A percentile compares a stretch with the other conserved stretches of the same genome.
These are phyloP conservation scores for Davidsoniella virescens DNA, from an alignment of 2,329 filamentous ascomycete species.

Conservation along the genomic window DNA sequence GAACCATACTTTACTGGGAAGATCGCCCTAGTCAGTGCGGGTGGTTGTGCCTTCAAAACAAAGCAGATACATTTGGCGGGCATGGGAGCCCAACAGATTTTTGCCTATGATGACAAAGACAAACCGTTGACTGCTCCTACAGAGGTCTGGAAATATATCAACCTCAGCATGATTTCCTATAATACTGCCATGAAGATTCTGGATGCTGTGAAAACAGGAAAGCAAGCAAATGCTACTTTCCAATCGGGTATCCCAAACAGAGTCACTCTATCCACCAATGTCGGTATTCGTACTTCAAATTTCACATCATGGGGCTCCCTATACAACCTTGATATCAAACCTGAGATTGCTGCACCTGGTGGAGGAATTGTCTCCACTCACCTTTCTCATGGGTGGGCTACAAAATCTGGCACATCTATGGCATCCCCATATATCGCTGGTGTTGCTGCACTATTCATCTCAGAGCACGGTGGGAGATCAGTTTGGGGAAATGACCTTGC, in stretches of 20 bases:
- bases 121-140: constrained; percentile 10
- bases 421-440: constrained; percentile 37
- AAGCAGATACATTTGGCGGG: constrained; percentile 18
- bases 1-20: constrained; percentile 14
- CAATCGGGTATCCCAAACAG: constrained; percentile 14
- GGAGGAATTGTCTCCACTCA: constrained; percentile 34
- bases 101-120: constrained; percentile 12
- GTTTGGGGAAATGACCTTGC: constrained; percentile 19
- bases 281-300: not conserved
- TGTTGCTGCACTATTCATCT: constrained; percentile 29
- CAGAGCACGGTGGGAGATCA: constrained; percentile 25
- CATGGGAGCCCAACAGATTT: constrained; percentile 17
- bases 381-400: constrained; percentile 23
- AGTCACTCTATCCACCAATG: not conserved
- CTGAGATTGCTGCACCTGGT: constrained; percentile 33
- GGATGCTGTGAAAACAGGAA: constrained; percentile 16
- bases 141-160: constrained; percentile 6
- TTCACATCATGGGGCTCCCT: not conserved
- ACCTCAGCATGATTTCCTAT: not conserved
- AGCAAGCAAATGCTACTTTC: constrained; percentile 26
- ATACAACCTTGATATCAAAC: constrained; percentile 34
- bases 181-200: constrained; percentile 18
- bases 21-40: constrained; percentile 19
- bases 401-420: constrained; percentile 39
- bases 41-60: constrained; percentile 18